Evolutionary conservation across 768 basidiomycete species (phyloP).

Genomic region (Lactifluus piperatus): DNA sequence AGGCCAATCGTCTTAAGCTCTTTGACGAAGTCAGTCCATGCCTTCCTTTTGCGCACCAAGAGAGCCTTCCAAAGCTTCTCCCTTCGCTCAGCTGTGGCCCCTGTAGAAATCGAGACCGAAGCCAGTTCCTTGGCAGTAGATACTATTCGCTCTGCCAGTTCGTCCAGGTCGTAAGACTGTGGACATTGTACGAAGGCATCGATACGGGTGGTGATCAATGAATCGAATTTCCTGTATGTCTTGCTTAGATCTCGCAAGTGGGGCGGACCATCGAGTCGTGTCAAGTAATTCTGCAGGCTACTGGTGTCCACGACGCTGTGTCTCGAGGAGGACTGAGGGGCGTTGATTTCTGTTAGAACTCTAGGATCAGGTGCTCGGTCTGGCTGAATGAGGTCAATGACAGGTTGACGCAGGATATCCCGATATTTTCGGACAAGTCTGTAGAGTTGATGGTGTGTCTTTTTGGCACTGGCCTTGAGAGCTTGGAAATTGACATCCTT

Average conservation of each 20-base stretch:
- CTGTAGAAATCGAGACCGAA: conserved; percentile 33
- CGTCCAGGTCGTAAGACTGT: conserved; percentile 40
- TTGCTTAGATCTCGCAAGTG: conserved; percentile 41
- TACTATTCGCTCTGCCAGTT: conserved; percentile 56
- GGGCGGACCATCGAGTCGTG: conserved; percentile 18
- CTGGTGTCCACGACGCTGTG: neutral
- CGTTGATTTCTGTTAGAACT: neutral
- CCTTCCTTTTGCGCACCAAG: conserved; percentile 76
- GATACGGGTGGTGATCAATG: conserved; percentile 37
- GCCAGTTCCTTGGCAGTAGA: conserved; percentile 50
- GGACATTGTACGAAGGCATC: conserved; percentile 34
- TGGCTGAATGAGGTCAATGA: conserved; percentile 31
- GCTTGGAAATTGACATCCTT: conserved; percentile 95
- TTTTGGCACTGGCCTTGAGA: conserved; percentile 82
- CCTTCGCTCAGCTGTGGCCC: conserved; percentile 39
- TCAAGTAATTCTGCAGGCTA: neutral
- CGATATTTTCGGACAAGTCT: conserved; percentile 87
- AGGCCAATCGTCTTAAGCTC: conserved; percentile 78
- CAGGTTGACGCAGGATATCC: conserved; percentile 74
- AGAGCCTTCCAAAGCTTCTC: conserved; percentile 65
- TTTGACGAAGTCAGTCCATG: conserved; percentile 85
- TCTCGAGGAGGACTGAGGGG: neutral
- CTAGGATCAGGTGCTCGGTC: neutral
- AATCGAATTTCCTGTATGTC: conserved; percentile 44
- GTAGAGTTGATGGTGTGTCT: conserved; percentile 86